phyloP scores from a whole-genome alignment of 345 rosid genomes.

The Atalantia buxifolia region DNA sequence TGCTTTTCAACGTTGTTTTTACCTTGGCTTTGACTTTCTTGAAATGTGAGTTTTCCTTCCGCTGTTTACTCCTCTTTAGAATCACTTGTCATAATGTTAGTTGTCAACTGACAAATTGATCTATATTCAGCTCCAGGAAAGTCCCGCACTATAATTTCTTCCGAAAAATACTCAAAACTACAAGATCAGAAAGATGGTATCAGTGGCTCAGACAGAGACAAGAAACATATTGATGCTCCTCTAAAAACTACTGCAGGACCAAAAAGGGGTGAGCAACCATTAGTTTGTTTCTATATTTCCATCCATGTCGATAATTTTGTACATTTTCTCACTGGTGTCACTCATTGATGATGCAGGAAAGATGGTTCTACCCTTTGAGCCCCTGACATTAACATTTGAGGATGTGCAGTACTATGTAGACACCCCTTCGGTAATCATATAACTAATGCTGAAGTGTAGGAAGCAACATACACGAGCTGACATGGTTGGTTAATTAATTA shows the following conservation, averaged over 20 bases:
- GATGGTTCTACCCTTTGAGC: constrained; percentile 45
- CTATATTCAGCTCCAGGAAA: constrained; percentile 38
- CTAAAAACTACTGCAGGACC: not conserved
- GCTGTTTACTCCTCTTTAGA: not conserved
- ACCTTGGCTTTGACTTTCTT: constrained; percentile 35
- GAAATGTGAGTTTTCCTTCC: constrained; percentile 25
- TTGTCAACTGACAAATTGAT: not conserved
- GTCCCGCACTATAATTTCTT: constrained; percentile 36
- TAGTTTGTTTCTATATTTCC: not conserved
- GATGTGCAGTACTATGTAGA: constrained; percentile 37
- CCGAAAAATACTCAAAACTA: constrained; percentile 14
- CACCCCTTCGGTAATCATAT: constrained; percentile 33
- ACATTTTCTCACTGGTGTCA: not conserved
- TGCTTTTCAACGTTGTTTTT: constrained; percentile 37
- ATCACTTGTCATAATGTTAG: too few relatives aligned
- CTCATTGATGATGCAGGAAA: constrained; percentile 15
- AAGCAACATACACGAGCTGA: not conserved
- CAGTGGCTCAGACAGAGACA: not conserved
- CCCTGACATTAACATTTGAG: constrained; percentile 35
- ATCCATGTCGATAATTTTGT: too few relatives aligned
- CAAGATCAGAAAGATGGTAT: constrained; percentile 2
- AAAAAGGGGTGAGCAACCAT: constrained; percentile 9
- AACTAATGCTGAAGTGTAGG: not conserved
- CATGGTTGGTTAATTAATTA: not conserved
- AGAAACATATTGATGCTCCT: not conserved